A percentile compares a stretch with the other conserved stretches of the same genome.
Evolutionary conservation across 1,284 basidiomycete genomes (phyloP).

Genomic region (Fistulinella staudtii): DNA sequence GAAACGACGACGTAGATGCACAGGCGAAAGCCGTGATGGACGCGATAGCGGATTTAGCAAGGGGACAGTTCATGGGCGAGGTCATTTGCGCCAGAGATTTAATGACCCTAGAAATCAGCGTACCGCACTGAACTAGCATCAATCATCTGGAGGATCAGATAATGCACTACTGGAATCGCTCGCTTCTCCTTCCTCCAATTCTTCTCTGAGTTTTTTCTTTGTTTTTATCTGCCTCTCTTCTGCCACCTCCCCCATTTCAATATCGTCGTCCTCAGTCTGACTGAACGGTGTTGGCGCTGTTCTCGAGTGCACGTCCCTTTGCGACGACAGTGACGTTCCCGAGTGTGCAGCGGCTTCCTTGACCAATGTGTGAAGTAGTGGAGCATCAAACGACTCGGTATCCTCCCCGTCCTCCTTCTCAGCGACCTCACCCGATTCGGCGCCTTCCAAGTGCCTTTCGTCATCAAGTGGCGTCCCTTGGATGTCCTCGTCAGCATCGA

Average conservation of each 20-base stretch:
- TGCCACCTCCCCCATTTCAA: slow-evolving; percentile 83
- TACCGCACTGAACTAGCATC: slow-evolving; percentile 26
- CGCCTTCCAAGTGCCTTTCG: slow-evolving; percentile 40
- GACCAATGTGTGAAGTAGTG: slow-evolving; percentile 34
- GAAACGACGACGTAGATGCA: slow-evolving; percentile 47
- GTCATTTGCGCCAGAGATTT: slow-evolving; percentile 70
- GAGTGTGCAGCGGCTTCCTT: slow-evolving; percentile 35
- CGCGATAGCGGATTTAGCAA: slow-evolving; percentile 56
- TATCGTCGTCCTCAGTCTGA: slow-evolving; percentile 50
- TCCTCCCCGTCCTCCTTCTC: slow-evolving; percentile 38
- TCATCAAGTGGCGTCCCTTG: slow-evolving; percentile 32
- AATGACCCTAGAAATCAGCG: slow-evolving; percentile 59
- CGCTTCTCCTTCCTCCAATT: slow-evolving; percentile 80
- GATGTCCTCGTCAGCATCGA: slow-evolving; percentile 25
- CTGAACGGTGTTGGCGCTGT: slow-evolving; percentile 22
- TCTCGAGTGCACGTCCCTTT: slow-evolving; percentile 19
- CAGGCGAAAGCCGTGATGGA: slow-evolving; percentile 54
- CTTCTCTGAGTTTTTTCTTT: slow-evolving; percentile 58
- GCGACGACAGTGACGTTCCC: slow-evolving; percentile 30
- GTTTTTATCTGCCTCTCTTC: slow-evolving; percentile 52
- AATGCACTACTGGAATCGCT: slow-evolving; percentile 72
- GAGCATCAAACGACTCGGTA: slow-evolving; percentile 34
- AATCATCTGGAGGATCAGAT: slow-evolving; percentile 58
- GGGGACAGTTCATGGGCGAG: slow-evolving; percentile 45
- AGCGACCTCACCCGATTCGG: slow-evolving; percentile 32